These are phyloP conservation scores for Cladophialophora carrionii DNA, from an alignment of 2,329 filamentous ascomycete genomes.

Conservation along the genomic window DNA sequence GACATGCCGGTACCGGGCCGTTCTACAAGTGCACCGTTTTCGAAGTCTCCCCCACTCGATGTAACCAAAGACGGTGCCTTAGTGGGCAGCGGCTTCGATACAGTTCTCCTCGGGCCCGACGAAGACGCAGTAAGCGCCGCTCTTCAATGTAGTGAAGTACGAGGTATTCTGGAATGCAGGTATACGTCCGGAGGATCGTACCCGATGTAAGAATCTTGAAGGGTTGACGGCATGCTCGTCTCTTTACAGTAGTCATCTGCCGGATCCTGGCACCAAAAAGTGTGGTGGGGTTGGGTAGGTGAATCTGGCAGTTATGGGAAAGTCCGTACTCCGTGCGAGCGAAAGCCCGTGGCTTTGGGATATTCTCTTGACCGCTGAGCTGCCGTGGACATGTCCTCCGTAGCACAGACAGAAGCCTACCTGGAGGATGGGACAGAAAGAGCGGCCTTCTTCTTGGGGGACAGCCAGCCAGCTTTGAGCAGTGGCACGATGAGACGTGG, in stretches of 20 bases:
- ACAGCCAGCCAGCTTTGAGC: neutral
- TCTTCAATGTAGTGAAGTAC: neutral
- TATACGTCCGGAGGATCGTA: neutral
- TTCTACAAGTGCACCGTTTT: neutral
- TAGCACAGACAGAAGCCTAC: constrained; percentile 1
- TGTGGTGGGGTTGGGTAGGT: constrained; percentile 5
- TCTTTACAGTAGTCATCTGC: constrained; percentile 11
- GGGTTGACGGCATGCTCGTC: constrained; percentile 3
- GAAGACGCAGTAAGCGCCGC: neutral
- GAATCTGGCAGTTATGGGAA: constrained; percentile 14
- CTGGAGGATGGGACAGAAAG: neutral
- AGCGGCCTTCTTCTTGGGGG: neutral
- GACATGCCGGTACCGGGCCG: constrained; percentile 1
- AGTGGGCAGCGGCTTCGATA: neutral
- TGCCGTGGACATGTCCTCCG: neutral
- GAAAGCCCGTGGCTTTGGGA: constrained; percentile 23
- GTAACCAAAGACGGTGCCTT: neutral
- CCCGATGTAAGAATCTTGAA: neutral
- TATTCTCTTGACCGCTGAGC: neutral
- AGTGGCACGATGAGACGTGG: constrained; percentile 1
- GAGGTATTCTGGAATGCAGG: neutral
- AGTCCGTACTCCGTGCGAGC: constrained; percentile 1
- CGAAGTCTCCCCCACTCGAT: neutral
- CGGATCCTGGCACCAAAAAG: neutral
- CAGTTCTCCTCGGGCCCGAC: neutral